These are phyloP conservation scores for Pythium coloratum DNA, from an alignment of 352 stramenopile species.

Conservation along the genomic window DNA sequence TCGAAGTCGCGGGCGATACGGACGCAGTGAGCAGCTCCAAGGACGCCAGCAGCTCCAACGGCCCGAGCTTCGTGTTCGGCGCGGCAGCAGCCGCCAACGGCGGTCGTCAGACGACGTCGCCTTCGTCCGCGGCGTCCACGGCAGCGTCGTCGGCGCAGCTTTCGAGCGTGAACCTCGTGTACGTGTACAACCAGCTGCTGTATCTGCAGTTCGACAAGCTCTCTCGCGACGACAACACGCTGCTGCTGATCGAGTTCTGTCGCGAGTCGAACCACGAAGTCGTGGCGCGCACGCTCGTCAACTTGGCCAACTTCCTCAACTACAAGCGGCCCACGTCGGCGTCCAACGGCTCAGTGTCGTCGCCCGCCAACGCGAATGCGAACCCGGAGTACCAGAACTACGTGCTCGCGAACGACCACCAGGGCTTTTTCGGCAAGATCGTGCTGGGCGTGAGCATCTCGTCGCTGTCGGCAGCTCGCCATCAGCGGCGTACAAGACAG, in stretches of 20 bases:
- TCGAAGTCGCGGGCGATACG: conserved; percentile 31
- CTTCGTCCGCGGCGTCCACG: conserved; percentile 18
- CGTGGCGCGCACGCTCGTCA: conserved; percentile 79
- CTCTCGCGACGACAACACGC: conserved; percentile 83
- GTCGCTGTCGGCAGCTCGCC: conserved; percentile 50
- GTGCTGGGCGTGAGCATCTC: conserved; percentile 63
- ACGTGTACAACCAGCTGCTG: conserved; percentile 79
- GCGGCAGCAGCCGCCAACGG: conserved; percentile 1
- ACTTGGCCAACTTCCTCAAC: conserved; percentile 83
- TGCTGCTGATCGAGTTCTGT: conserved; percentile 82
- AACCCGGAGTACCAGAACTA: conserved; percentile 56
- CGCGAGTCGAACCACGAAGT: conserved; percentile 71
- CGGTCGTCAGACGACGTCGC: conserved; percentile 11
- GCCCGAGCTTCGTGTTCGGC: conserved; percentile 23
- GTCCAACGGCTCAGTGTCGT: conserved; percentile 18
- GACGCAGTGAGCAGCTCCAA: conserved; percentile 10
- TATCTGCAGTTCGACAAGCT: conserved; percentile 84
- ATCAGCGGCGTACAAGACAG: conserved; percentile 33
- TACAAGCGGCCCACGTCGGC: conserved; percentile 22
- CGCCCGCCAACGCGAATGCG: conserved; percentile 26
- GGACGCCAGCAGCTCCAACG: conserved; percentile 11
- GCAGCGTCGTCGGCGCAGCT: background rate
- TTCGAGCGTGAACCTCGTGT: conserved; percentile 34
- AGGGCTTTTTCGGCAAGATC: conserved; percentile 85
- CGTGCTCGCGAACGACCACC: conserved; percentile 78